Evolutionary conservation across 305 asterid genomes (phyloP), one percentile per base, ranked within the genome.

Genomic region (Solanum hybrid): DNA sequence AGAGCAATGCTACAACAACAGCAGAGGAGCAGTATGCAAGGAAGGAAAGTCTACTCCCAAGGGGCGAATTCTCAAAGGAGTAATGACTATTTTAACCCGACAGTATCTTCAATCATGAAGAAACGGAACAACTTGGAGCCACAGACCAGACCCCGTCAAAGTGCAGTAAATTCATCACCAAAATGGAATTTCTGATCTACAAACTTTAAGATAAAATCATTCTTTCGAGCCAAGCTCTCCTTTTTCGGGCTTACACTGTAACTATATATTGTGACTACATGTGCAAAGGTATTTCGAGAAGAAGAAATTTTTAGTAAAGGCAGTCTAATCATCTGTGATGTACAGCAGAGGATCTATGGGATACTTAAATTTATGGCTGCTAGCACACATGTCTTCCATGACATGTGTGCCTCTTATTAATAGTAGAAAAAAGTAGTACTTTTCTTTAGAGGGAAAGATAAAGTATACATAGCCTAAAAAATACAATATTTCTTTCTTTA

Each of bases 31-130:
- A 94, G 95, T 76, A 89, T 88, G 90, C 97, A 91, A 85, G 95
- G 96, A 37, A 95, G 98, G 92, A 95, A 94, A 84, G 98, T 96
- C 78, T 92, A 95, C 80, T 97, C 99, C 0, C 99, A 95, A 89
- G 99, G 99, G 2, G 95, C 98, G 8, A 92, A 95, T 45, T 95
- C 99, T 78, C 98, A 95, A 17, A 94, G 98, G 93, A 94, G 98
- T 88, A 97, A 95, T 31, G 99, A 97, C 87, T 97, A 92, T 90
- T 97, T 84, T 76, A 95, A 97, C 90, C 99, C 99, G 4, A 97
- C 99, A 0, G 99, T 95, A 86, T 93, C 99, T 85, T 97, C 99
- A 4, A 93, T 95, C 90, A 95, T 97, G 99, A 97, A 97, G 91
- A 97, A 96, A 90, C 88, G 98, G 89, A 94, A 93, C 93, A 93